Conservation (phyloP, 169 alveolate species). For the Cryptosporidium baileyi region DNA sequence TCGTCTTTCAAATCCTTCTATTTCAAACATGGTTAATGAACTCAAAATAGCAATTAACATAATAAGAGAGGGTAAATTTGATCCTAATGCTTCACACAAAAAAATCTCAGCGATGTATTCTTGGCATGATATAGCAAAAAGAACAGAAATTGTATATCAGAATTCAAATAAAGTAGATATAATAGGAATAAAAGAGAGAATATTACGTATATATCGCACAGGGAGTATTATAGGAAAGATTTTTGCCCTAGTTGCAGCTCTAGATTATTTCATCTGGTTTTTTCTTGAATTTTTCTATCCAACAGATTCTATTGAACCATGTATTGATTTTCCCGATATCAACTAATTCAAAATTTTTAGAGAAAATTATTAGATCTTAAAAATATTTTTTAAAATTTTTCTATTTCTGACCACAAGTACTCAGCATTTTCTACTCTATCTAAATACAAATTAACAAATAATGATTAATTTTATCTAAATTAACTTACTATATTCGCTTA, state of each 20-base stretch:
- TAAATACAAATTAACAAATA: neutral
- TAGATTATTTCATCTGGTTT: constrained; percentile 61
- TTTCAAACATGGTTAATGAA: constrained; percentile 76
- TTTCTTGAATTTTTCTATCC: constrained; percentile 58
- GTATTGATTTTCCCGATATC: constrained; percentile 26
- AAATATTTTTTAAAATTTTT: constrained; percentile 1
- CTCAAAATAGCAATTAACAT: constrained; percentile 81
- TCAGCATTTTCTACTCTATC: constrained; percentile 43
- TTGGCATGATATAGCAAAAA: constrained; percentile 85
- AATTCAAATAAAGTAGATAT: constrained; percentile 3
- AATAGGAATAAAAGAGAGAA: constrained; percentile 60
- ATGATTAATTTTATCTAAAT: neutral
- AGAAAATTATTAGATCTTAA: neutral
- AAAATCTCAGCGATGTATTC: constrained; percentile 79
- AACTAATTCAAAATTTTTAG: neutral
- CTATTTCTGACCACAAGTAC: constrained; percentile 57
- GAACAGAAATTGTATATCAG: constrained; percentile 82
- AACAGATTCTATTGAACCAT: constrained; percentile 27
- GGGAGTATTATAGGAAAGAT: constrained; percentile 73
- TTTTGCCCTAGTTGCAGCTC: constrained; percentile 22
- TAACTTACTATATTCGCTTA: constrained; percentile 53
- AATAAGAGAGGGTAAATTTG: constrained; percentile 76
- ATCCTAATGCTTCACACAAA: constrained; percentile 78
- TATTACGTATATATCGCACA: constrained; percentile 61
- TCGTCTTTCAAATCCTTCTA: constrained; percentile 83